Evolutionary conservation across 352 stramenopile species (phyloP).

Genomic region (Phytophthora agathidicida): DNA sequence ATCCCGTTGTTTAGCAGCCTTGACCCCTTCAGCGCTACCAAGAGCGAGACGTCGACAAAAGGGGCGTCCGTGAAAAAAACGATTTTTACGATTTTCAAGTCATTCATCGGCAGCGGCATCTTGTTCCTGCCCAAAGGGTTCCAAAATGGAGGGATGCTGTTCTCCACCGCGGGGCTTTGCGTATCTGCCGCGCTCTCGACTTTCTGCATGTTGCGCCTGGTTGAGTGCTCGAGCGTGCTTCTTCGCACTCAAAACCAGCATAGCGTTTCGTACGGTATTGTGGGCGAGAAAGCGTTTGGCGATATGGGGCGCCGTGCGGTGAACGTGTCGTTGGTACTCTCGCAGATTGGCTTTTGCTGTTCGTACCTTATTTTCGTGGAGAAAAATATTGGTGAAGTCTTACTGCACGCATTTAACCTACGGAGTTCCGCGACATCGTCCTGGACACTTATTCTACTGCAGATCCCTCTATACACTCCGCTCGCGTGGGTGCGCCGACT

Average conservation of each 20-base stretch:
- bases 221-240: constrained; percentile 48
- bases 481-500: constrained; percentile 65
- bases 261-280: constrained; percentile 54
- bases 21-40: constrained; percentile 6
- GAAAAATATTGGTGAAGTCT: constrained; percentile 63
- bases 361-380: constrained; percentile 78
- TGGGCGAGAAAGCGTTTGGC: constrained; percentile 56
- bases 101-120: constrained; percentile 69
- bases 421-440: constrained; percentile 43
- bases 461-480: constrained; percentile 68
- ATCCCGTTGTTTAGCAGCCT: constrained; percentile 24
- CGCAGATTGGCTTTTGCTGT: constrained; percentile 71
- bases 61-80: constrained; percentile 45
- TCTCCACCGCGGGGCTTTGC: constrained; percentile 55
- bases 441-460: constrained; percentile 60
- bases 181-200: constrained; percentile 55
- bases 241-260: constrained; percentile 19
- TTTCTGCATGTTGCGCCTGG: constrained; percentile 66
- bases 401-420: constrained; percentile 52
- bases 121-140: constrained; percentile 69
- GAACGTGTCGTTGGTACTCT: constrained; percentile 69
- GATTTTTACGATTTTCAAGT: constrained; percentile 72
- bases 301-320: constrained; percentile 47
- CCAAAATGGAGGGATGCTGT: constrained; percentile 70
- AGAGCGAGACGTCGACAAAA: constrained; percentile 25